Base-by-base conservation (phyloP, 2,329 filamentous ascomycete species). In the Fusarium acutatum region DNA sequence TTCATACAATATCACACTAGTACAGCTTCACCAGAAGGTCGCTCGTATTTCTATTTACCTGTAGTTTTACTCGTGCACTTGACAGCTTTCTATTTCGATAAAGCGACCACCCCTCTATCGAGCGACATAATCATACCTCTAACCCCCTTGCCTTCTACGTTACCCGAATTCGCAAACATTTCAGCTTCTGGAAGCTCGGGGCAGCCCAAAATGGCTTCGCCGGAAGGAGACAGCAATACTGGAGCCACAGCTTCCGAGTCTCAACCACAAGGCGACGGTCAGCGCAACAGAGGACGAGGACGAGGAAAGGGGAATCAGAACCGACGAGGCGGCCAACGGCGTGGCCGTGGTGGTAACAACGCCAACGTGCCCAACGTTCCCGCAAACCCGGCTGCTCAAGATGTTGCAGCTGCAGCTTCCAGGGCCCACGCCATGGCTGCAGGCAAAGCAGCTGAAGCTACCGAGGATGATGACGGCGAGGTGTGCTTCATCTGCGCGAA, bases 401-500 rank as follows among this genome's bases (percentile, higher is more conserved):
- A 80, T 64, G 78, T 79, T 26, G 79, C 80, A 7, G 77, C 75
- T 43, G 76, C 77, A 11, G 80, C 78, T 56, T 83, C 68, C 80
- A 84, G 73, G 81, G 83, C 75, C 64, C 82, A 71, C 78, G 83
- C 66, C 77, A 80, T 66, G 75, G 81, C 75, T 22, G 68, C 63
- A 6, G 66, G 63, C 40, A 70, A 76, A 59, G 74, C 77, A 14
- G 69, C 78, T 46, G 78, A 69, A 56, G 79, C 54, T 38, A 53
- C 76, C 56, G 79, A 82, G 69, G 85, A 89, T 53, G 89, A 88
- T 34, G 93, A 95, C 63, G 92, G 88, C 32, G 95, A 98, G 71
- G 89, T 98, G 69, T 99, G 96, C 89, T 98, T 98, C 83, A 99
- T 99, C 79, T 99, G 96, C 83, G 96, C 96, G 64, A 97, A 95